These are phyloP conservation scores for Graphilbum fragrans DNA, from an alignment of 2,329 filamentous ascomycete species.

Conservation along the genomic window DNA sequence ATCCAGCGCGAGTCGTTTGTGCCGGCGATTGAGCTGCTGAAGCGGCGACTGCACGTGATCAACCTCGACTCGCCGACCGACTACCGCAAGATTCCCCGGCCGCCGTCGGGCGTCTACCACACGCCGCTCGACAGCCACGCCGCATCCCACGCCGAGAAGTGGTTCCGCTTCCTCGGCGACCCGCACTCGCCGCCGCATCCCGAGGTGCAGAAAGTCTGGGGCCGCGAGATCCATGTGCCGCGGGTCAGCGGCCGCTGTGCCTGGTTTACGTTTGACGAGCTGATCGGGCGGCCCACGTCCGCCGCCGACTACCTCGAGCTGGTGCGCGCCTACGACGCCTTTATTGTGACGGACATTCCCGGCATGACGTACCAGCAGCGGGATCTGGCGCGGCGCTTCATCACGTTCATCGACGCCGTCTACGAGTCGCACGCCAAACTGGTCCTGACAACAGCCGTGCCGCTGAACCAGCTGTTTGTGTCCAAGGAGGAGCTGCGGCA, in stretches of 20 bases:
- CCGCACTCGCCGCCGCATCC: slow-evolving; percentile 65
- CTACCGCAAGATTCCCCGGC: slow-evolving; percentile 92
- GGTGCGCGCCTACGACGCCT: slow-evolving; percentile 79
- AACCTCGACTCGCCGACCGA: slow-evolving; percentile 93
- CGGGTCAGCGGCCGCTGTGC: slow-evolving; percentile 78
- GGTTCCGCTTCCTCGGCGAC: slow-evolving; percentile 91
- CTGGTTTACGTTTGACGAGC: slow-evolving; percentile 83
- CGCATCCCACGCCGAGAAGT: slow-evolving; percentile 73
- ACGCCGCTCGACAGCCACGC: slow-evolving; percentile 72
- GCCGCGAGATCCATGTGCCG: slow-evolving; percentile 77
- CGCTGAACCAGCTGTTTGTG: slow-evolving; percentile 76
- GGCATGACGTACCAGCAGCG: slow-evolving; percentile 80
- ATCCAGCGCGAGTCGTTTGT: slow-evolving; percentile 93
- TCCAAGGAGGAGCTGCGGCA: slow-evolving; percentile 57
- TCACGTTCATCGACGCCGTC: slow-evolving; percentile 93
- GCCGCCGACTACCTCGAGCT: slow-evolving; percentile 94
- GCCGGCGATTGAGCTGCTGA: slow-evolving; percentile 86
- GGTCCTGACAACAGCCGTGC: slow-evolving; percentile 80
- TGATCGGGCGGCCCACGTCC: slow-evolving; percentile 79
- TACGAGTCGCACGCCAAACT: slow-evolving; percentile 92
- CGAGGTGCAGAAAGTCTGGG: slow-evolving; percentile 81
- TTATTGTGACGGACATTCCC: slow-evolving; percentile 83
- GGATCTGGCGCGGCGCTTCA: slow-evolving; percentile 84
- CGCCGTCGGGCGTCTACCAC: slow-evolving; percentile 89
- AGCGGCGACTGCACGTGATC: slow-evolving; percentile 72